Evolutionary conservation across 305 asterid species (phyloP).

Genomic region (Fraxinus baroniana): DNA sequence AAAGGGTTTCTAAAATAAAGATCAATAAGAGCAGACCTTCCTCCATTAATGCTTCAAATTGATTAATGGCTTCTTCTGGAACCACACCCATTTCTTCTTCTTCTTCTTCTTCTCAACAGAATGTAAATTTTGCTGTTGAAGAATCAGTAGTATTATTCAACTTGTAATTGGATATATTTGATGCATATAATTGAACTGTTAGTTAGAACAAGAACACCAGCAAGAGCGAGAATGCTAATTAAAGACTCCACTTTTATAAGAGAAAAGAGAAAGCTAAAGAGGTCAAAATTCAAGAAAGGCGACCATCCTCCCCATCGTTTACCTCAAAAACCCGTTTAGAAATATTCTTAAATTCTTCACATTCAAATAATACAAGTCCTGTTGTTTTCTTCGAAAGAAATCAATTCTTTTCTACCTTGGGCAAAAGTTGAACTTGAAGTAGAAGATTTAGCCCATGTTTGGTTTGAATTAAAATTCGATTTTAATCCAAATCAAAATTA

Average conservation of each 20-base stretch:
- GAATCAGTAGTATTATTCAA: conserved; percentile 5
- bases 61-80: conserved; percentile 61
- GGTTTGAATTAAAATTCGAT: no score
- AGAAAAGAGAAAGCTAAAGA: conserved; percentile 19
- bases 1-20: conserved; percentile 18
- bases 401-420: background rate
- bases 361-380: conserved; percentile 17
- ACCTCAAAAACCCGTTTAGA: background rate
- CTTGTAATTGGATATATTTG: conserved; percentile 18
- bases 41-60: conserved; percentile 56
- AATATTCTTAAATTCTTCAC: conserved; percentile 15
- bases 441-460: background rate
- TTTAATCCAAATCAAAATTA: no score
- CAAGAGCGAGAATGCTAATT: conserved; percentile 19
- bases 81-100: conserved; percentile 58
- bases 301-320: background rate
- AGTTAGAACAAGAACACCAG: conserved; percentile 8
- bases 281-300: conserved; percentile 52
- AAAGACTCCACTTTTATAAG: conserved; percentile 46
- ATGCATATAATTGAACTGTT: background rate
- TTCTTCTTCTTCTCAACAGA: conserved; percentile 12
- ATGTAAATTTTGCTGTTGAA: background rate
- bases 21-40: conserved; percentile 48
- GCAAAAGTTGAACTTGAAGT: background rate
- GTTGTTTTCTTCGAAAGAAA: conserved; percentile 18